Evolutionary conservation across 176 grass and related monocot species (phyloP), one percentile per base, ranked within the genome.

Genomic region (Zizania latifolia): DNA sequence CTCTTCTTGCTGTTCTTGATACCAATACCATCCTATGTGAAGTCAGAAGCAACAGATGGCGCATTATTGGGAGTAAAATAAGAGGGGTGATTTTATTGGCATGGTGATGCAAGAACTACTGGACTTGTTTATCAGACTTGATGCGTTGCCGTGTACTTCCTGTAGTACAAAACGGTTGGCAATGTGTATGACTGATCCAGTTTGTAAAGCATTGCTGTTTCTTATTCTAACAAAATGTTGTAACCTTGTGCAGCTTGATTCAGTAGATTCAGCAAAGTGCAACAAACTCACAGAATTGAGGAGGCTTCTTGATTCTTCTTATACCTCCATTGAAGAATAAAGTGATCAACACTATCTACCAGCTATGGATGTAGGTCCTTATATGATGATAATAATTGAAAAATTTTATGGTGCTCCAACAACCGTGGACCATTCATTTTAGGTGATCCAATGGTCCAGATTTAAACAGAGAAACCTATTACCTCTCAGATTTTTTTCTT

Each of bases 1-100:
- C 46, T 58, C 46, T 33, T 82, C 72, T 35, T 58, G 28, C 37
- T 82, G 34, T 71, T 71, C 46, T 78, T 71, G 31, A 54, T 74
- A 67, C 30, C 31, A 74, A 54, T 74, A 67, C 30, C 31, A 74
- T 19, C 70, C 67, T n/a, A 22, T 72, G 38, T 72, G 73, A 82
- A 87, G 85, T 87, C 79, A 78, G 66, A 72, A 66, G 36, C 24
- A 82, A 41, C 22, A 14, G 82, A 66, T 78, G 66, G 74, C 27
- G 24, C 11, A 78, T 87, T 24, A 34, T 72, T 82, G 27, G n/a
- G 56, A 77, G 59, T 82, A 50, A 60, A 82, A 58, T 82, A 82
- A 40, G 73, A 22, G 44, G 65, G 44, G 76, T 70, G 70, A 44
- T 35, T 67, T 79, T 65, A 19, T 22, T 64, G 56, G 13, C 17